Conservation (phyloP, 768 basidiomycete genomes). For the Agaricus sinodeliciosus region DNA sequence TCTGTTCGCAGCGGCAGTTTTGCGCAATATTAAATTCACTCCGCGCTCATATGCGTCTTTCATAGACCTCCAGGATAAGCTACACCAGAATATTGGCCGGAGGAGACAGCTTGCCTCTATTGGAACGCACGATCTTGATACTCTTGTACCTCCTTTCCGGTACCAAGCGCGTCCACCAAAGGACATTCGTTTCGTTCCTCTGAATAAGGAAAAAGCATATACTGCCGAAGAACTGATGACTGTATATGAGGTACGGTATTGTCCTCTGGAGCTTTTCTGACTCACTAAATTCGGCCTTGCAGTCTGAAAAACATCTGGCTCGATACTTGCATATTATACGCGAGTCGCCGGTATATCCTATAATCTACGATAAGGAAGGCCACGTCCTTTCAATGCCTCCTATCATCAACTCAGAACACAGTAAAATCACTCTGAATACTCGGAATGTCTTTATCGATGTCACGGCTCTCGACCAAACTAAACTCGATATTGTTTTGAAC, state of each 20-base stretch:
- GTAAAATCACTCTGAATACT: conserved; percentile 93
- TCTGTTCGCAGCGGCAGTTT: conserved; percentile 83
- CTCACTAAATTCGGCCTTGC: background rate
- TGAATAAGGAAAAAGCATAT: conserved; percentile 73
- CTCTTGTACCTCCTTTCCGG: conserved; percentile 79
- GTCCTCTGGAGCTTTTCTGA: background rate
- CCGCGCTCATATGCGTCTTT: conserved; percentile 89
- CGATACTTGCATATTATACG: conserved; percentile 90
- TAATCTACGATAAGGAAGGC: conserved; percentile 90
- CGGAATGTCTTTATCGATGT: conserved; percentile 94
- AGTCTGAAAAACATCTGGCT: conserved; percentile 90
- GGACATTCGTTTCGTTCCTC: conserved; percentile 86
- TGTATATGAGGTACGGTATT: conserved; percentile 71
- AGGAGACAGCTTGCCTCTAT: conserved; percentile 89
- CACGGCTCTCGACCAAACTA: conserved; percentile 94
- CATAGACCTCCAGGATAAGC: conserved; percentile 98
- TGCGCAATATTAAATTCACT: conserved; percentile 88
- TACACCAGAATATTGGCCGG: conserved; percentile 94
- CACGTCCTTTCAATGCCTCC: conserved; percentile 95
- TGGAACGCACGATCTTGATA: conserved; percentile 96
- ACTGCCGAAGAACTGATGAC: conserved; percentile 91
- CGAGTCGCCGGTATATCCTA: conserved; percentile 93
- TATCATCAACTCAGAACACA: conserved; percentile 96
- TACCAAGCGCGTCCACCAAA: conserved; percentile 79
- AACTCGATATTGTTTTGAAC: conserved; percentile 92